phyloP scores from a whole-genome alignment of 768 basidiomycete species.

The Dioszegia aurantiaca region DNA sequence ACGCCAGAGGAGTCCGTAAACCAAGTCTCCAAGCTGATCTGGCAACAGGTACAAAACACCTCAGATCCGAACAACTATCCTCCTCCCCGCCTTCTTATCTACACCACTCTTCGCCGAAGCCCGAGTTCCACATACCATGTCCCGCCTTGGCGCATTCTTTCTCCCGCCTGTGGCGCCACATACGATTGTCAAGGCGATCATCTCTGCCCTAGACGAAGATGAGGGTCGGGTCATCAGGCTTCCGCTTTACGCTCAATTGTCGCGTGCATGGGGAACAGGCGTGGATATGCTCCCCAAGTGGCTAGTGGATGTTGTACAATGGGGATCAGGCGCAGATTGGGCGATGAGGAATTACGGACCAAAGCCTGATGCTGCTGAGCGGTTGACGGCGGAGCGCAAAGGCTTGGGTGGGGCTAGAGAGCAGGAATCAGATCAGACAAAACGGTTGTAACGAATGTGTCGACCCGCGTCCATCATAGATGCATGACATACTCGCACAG shows the following conservation, averaged over 20 bases:
- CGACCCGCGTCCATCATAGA: too few relatives aligned
- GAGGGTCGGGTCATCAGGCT: conserved; percentile 68
- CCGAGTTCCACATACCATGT: conserved; percentile 56
- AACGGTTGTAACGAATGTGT: too few relatives aligned
- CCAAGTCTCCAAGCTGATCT: not conserved
- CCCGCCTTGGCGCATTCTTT: conserved; percentile 58
- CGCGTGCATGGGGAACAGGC: conserved; percentile 26
- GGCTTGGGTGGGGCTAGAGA: not conserved
- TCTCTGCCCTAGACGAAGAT: conserved; percentile 74
- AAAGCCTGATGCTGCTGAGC: conserved; percentile 39
- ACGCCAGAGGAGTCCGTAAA: too few relatives aligned
- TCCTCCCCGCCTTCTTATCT: conserved; percentile 74
- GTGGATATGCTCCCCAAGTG: conserved; percentile 42
- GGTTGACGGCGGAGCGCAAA: conserved; percentile 18
- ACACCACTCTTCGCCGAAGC: conserved; percentile 70
- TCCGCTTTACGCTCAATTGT: conserved; percentile 55
- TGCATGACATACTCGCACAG: not conserved
- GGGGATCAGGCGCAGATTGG: conserved; percentile 70
- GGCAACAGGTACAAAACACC: conserved; percentile 65
- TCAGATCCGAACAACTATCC: conserved; percentile 77
- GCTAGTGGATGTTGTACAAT: conserved; percentile 57
- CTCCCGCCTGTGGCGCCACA: conserved; percentile 71
- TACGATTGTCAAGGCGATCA: conserved; percentile 73
- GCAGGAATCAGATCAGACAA: too few relatives aligned
- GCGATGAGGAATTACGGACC: conserved; percentile 58